Conservation (phyloP, 495 filamentous ascomycete genomes). For the Bathelium albidoporum region DNA sequence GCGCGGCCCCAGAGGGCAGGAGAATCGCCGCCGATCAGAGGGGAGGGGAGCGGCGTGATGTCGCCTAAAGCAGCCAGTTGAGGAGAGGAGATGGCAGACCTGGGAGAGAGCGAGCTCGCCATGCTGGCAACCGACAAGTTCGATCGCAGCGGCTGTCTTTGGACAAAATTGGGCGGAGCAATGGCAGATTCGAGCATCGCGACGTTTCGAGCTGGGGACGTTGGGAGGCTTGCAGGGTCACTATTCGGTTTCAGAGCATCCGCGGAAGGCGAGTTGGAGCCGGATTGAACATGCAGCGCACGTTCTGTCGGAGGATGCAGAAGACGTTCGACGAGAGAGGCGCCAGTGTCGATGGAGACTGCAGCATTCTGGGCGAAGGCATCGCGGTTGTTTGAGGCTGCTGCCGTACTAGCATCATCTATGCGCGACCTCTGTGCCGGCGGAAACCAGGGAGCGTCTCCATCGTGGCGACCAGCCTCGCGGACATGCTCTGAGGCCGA, state of each 20-base stretch:
- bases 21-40: constrained; percentile 59
- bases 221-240: constrained; percentile 21
- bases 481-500: too few species aligned
- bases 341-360: background rate
- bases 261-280: background rate
- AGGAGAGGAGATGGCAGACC: constrained; percentile 54
- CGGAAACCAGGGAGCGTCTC: background rate
- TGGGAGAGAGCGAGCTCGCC: constrained; percentile 46
- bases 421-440: background rate
- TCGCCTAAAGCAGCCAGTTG: constrained; percentile 74
- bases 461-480: background rate
- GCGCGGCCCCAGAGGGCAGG: constrained; percentile 45
- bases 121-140: constrained; percentile 28
- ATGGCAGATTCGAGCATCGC: constrained; percentile 6
- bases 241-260: constrained; percentile 1
- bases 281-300: background rate
- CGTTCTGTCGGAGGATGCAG: background rate
- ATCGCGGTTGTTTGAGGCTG: constrained; percentile 3
- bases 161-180: constrained; percentile 5
- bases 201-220: constrained; percentile 14
- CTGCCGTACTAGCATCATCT: constrained; percentile 13
- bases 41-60: constrained; percentile 87
- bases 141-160: constrained; percentile 7
- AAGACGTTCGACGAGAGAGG: constrained; percentile 4
- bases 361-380: background rate